Evolutionary conservation across 2,329 filamentous ascomycete genomes (phyloP).

Genomic region (Exutisphaerella laricina): DNA sequence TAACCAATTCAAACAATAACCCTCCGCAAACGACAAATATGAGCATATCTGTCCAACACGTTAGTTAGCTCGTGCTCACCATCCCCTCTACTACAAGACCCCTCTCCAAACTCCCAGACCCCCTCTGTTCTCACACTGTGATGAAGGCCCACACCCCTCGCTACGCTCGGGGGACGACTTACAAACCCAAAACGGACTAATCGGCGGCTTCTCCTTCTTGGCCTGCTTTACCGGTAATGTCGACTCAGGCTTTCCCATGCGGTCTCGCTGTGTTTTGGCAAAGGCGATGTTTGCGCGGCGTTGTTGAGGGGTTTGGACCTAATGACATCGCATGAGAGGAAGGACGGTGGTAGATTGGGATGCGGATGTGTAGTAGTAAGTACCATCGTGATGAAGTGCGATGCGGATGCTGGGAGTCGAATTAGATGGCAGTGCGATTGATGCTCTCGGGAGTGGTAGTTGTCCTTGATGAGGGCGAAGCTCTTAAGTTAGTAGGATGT

Average conservation of each 20-base stretch:
- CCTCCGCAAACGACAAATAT: slow-evolving; percentile 60
- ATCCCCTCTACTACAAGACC: not conserved
- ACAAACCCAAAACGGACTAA: slow-evolving; percentile 57
- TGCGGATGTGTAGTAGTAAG: not conserved
- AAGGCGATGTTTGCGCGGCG: slow-evolving; percentile 76
- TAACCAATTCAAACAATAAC: slow-evolving; percentile 53
- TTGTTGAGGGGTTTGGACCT: slow-evolving; percentile 79
- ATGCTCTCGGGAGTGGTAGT: too few relatives aligned
- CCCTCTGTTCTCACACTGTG: too few relatives aligned
- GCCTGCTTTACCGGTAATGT: slow-evolving; percentile 42
- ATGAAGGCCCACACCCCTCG: too few relatives aligned
- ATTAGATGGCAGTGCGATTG: too few relatives aligned
- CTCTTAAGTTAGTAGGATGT: too few relatives aligned
- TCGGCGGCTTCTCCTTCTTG: slow-evolving; percentile 39
- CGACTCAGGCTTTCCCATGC: slow-evolving; percentile 61
- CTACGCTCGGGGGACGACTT: slow-evolving; percentile 40
- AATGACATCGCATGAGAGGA: too few relatives aligned
- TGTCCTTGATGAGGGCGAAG: too few relatives aligned
- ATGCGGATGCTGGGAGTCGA: too few relatives aligned
- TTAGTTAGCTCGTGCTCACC: not conserved
- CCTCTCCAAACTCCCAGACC: too few relatives aligned
- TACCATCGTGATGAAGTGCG: not conserved
- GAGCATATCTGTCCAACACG: slow-evolving; percentile 45
- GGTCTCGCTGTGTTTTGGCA: slow-evolving; percentile 64
- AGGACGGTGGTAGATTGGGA: too few relatives aligned